Base-by-base conservation (phyloP, 148 eudicot species). In the Dysphania ambrosioides region DNA sequence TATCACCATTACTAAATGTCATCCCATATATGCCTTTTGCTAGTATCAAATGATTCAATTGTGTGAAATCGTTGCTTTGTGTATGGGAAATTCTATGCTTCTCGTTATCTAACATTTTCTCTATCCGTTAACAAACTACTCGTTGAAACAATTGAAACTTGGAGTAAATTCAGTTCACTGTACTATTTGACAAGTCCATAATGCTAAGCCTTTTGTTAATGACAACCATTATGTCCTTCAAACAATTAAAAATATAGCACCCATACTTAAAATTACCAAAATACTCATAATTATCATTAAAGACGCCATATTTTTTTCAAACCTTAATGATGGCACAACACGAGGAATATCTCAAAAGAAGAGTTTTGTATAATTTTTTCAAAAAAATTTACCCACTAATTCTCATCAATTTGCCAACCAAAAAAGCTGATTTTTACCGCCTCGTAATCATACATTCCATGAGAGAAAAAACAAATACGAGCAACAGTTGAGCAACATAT, bases 331-430 rank as follows among this genome's bases (percentile, higher is more conserved):
- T 75, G 66, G 29, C 60, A 32, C 59, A 79, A 68, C 74, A 79
- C 65, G 77, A 75, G 78, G 82, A 27, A 79, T 70, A 35, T 70
- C 66, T 79, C 56, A 79, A 75, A 75, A 75, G 71, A 40, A 75
- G 82, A 59, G 70, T 40, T 26, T 58, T 68, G 38, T 56, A 59
- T 79, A 68, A 61, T 74, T 65, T 57, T 30, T 30, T 5, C 24
- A 13, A 21, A 18, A 69, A 55, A 34, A 26, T 51, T 11, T 53
- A 15, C 8, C 58, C 35, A n/a, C 27, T 74, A 2, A 44, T 74
- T 51, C 44, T 64, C 60, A 75, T 36, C 51, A 75, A 75, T 47
- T 42, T 35, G 16, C 71, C 16, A 35, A 27, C 70, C 64, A 23
- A 65, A 64, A 30, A 34, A 13, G 35, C 44, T 18, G 26, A n/a